These are phyloP conservation scores for Maudiozyma pseudohumilis DNA, from an alignment of 805 yeast genomes.

Conservation along the genomic window DNA sequence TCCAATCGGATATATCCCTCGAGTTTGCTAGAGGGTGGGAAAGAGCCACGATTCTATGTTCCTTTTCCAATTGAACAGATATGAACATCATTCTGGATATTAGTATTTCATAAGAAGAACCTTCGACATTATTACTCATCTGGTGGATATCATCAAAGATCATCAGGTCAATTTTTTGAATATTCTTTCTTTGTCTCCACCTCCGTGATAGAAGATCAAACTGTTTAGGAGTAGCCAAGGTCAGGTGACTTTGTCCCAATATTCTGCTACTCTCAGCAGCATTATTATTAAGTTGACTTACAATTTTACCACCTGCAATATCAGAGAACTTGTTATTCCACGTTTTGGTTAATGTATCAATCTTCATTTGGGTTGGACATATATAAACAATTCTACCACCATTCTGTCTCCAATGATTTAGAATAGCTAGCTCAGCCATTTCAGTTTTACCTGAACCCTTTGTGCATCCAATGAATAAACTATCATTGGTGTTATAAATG, in stretches of 20 bases:
- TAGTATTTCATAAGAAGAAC: slow-evolving; percentile 58
- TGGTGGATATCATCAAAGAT: slow-evolving; percentile 67
- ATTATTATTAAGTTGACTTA: slow-evolving; percentile 48
- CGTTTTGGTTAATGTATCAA: slow-evolving; percentile 35
- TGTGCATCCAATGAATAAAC: slow-evolving; percentile 56
- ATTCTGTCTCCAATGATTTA: slow-evolving; percentile 62
- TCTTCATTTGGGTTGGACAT: slow-evolving; percentile 48
- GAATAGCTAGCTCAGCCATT: slow-evolving; percentile 61
- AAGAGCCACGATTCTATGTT: slow-evolving; percentile 57
- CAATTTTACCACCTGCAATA: slow-evolving; percentile 47
- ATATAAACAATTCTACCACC: slow-evolving; percentile 66
- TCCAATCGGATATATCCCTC: slow-evolving; percentile 76
- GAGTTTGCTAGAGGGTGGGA: slow-evolving; percentile 64
- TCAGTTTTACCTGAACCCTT: slow-evolving; percentile 70
- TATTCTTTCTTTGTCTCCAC: slow-evolving; percentile 70
- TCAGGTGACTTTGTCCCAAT: slow-evolving; percentile 51
- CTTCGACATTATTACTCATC: slow-evolving; percentile 47
- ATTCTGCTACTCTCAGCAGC: slow-evolving; percentile 42
- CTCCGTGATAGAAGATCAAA: slow-evolving; percentile 65
- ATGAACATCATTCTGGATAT: slow-evolving; percentile 66
- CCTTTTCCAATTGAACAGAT: slow-evolving; percentile 50
- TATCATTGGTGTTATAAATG: slow-evolving; percentile 48
- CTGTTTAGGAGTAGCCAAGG: slow-evolving; percentile 71
- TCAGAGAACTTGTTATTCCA: slow-evolving; percentile 47
- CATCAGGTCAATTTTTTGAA: slow-evolving; percentile 57